These are phyloP conservation scores for Sphaerulina populicola DNA, from an alignment of 2,329 filamentous ascomycete species.

Conservation along the genomic window DNA sequence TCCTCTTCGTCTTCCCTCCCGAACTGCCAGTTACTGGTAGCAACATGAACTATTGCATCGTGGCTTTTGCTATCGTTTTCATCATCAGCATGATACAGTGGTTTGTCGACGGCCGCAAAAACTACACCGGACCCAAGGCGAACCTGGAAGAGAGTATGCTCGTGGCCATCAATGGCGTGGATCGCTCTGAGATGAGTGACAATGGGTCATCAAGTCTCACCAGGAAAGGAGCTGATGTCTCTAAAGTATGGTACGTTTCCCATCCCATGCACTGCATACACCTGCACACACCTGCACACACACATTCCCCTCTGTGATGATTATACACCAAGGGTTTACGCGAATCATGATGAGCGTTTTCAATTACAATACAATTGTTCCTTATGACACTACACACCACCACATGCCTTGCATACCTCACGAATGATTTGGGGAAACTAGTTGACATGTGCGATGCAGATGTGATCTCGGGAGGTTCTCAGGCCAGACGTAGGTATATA, in stretches of 20 bases:
- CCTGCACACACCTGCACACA: background rate
- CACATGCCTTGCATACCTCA: background rate
- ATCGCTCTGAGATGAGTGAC: constrained; percentile 12
- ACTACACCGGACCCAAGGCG: constrained; percentile 46
- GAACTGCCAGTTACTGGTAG: constrained; percentile 53
- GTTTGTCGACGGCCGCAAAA: constrained; percentile 54
- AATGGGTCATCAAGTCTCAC: constrained; percentile 7
- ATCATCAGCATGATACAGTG: constrained; percentile 51
- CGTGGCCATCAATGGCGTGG: constrained; percentile 21
- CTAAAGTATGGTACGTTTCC: constrained; percentile 15
- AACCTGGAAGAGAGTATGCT: constrained; percentile 28
- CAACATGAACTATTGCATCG: constrained; percentile 61
- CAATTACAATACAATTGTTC: constrained; percentile 26
- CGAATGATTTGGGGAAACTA: background rate
- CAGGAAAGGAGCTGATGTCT: constrained; percentile 8
- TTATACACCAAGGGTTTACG: constrained; percentile 20
- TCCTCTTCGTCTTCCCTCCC: constrained; percentile 68
- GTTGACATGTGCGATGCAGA: background rate
- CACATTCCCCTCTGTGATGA: constrained; percentile 13
- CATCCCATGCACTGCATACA: background rate
- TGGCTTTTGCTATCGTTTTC: constrained; percentile 51
- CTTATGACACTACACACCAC: constrained; percentile 18
- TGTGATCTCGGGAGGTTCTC: background rate
- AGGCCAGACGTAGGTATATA: background rate
- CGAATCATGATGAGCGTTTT: constrained; percentile 20